Conservation (phyloP, 1,284 basidiomycete species). For the Agroathelia rolfsii region DNA sequence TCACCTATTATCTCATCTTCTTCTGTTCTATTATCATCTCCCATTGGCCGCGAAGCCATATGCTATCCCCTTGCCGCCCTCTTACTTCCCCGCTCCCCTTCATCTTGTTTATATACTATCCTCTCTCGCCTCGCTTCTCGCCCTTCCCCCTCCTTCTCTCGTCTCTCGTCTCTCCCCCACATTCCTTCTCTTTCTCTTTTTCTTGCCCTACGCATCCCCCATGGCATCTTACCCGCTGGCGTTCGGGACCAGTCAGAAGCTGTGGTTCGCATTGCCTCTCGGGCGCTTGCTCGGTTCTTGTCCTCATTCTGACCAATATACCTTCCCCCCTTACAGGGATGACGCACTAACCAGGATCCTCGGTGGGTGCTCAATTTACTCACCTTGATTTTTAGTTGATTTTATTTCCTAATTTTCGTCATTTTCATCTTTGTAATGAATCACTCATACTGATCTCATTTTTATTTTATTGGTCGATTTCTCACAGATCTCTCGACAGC, state of each 20-base stretch:
- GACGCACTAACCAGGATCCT: slow-evolving; percentile 49
- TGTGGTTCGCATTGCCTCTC: slow-evolving; percentile 54
- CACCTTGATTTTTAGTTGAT: no score
- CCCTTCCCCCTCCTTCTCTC: slow-evolving; percentile 23
- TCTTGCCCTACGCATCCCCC: slow-evolving; percentile 20
- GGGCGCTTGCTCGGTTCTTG: slow-evolving; percentile 4
- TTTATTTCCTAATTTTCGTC: no score
- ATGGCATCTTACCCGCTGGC: slow-evolving; percentile 49
- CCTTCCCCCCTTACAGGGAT: slow-evolving; percentile 37
- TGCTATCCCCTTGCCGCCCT: no score
- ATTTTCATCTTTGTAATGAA: slow-evolving; percentile 5
- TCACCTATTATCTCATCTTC: no score
- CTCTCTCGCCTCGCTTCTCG: no score
- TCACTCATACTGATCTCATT: slow-evolving; percentile 4
- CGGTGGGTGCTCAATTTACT: slow-evolving; percentile 27
- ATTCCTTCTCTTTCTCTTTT: slow-evolving; percentile 18
- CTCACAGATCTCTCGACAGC: slow-evolving; percentile 46
- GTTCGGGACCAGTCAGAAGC: slow-evolving; percentile 47
- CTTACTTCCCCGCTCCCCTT: no score
- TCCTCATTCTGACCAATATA: slow-evolving; percentile 7
- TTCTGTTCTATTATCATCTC: no score
- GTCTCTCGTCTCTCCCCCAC: slow-evolving; percentile 16
- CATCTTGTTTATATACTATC: no score
- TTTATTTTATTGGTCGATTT: slow-evolving; percentile 10
- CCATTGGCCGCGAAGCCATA: no score